phyloP scores from a whole-genome alignment of 768 basidiomycete species.

The Tylopilus sp. region DNA sequence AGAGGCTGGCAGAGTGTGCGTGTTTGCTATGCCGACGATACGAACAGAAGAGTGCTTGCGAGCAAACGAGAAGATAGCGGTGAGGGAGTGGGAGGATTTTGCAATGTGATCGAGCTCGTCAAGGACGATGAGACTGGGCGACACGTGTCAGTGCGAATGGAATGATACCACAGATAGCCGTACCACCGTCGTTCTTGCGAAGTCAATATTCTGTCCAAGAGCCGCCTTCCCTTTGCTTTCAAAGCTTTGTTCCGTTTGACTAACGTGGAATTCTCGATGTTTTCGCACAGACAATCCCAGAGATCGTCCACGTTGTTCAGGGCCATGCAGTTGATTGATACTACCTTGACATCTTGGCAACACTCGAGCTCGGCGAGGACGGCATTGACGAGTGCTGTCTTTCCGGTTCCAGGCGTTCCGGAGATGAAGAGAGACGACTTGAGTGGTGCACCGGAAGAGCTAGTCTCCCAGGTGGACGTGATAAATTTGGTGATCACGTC shows the following conservation, averaged over 20 bases:
- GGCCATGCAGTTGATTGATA: slow-evolving; percentile 80
- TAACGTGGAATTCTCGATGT: slow-evolving; percentile 38
- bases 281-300: slow-evolving; percentile 66
- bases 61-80: slow-evolving; percentile 67
- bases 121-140: slow-evolving; percentile 64
- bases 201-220: slow-evolving; percentile 44
- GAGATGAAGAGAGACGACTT: slow-evolving; percentile 77
- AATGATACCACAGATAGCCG: neutral
- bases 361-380: slow-evolving; percentile 48
- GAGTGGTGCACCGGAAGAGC: slow-evolving; percentile 8
- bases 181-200: slow-evolving; percentile 54
- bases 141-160: slow-evolving; percentile 19
- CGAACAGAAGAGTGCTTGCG: slow-evolving; percentile 53
- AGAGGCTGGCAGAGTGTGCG: slow-evolving; percentile 74
- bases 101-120: slow-evolving; percentile 87
- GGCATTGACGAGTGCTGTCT: slow-evolving; percentile 79
- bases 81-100: slow-evolving; percentile 53
- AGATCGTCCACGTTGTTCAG: slow-evolving; percentile 62
- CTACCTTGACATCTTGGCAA: slow-evolving; percentile 40
- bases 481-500: slow-evolving; percentile 58
- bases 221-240: slow-evolving; percentile 47
- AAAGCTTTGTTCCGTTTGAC: slow-evolving; percentile 35
- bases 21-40: slow-evolving; percentile 84
- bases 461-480: slow-evolving; percentile 43
- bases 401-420: slow-evolving; percentile 90